Base-by-base conservation (phyloP, 164 flowering plant species). In the Hamamelis virginiana region DNA sequence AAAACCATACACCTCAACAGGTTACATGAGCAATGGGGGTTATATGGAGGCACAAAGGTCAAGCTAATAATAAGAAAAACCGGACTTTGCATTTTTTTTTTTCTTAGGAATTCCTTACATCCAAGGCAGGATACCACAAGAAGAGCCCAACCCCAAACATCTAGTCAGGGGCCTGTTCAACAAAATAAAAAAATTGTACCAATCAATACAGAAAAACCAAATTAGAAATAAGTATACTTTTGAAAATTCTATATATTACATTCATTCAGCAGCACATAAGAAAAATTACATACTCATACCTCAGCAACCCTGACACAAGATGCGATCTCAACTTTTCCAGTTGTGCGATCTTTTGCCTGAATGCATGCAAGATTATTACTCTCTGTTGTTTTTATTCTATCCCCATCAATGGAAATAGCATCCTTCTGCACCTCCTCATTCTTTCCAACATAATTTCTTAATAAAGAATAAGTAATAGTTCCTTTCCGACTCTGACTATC, bases 221-320 rank as follows among this genome's bases (percentile, higher is more conserved):
- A 51, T 51, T 8, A 51, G 21, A 51, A 51, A 19, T 51, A 19
- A 18, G 55, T 11, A 55, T 23, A 22, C 12, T 21, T 21, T 5
- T 18, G 28, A 9, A 55, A 55, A 27, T 9, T 4, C 3, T 18
- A 28, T 18, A 14, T 60, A 28, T 9, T 28, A 10, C 19, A 60
- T n/a, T 28, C 0, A n/a, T 15, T 43, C 41, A 22, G 21, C 27
- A 41, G 15, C 38, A 23, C 6, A 1, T 8, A 48, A 64, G 5
- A 13, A 60, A 50, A 22, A 22, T 5, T 26, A 28, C 13, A 70
- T 26, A 46, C 56, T 16, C 56, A 52, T 85, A 91, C 97, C 94
- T 92, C 94, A 61, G 93, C 86, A 74, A 92, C 94, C 78, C 79
- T 84, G 46, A 92, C 80, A 81, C 98, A 94, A 62, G 91, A 81